Evolutionary conservation across 1,139 yeast genomes (phyloP), one percentile per base, ranked within the genome.

Genomic region (Protomyces inouyei): DNA sequence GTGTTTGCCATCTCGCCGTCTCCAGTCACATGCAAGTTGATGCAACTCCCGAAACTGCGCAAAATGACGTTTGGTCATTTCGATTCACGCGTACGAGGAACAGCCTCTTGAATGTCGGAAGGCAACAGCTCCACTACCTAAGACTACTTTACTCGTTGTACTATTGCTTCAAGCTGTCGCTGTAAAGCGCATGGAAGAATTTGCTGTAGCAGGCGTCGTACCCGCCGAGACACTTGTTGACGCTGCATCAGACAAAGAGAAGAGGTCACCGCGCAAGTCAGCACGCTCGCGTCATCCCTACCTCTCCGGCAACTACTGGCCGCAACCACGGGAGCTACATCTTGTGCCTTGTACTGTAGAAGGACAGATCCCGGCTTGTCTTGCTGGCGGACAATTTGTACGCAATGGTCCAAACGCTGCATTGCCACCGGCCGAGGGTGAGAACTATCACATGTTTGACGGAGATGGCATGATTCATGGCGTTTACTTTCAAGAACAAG

Each of bases 381-480:
- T 61, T n/a, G 12, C 53, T 3, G 65, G 65, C 36, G 65, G 65
- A 12, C 65, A 61, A 23, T 61, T 52, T 28, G 60, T 61, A 3
- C 61, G 65, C n/a, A 61, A 61, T 56, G 65, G 65, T 16, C 65
- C 65, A n/a, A 61, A 61, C 36, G 51, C 61, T 12, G 46, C 57
- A 14, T 36, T 55, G 8, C 61, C 61, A 25, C 65, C 65, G 5
- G 61, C 53, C 9, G 61, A 55, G 38, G 61, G 57, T 21, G 53
- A 61, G 45, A 55, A 21, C 28, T 61, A 61, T 32, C 65, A 61
- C 38, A 52, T 52, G 65, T 61, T 61, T 25, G 65, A 61, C 23
- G 65, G 65, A 2, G 65, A 61, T 51, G 65, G 65, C 57, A 61
- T 61, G 65, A 52, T 61, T 38, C 65, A 61, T 43, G 65, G 65